These are phyloP conservation scores for Kwoniella newhampshirensis DNA, from an alignment of 768 basidiomycete species.

Conservation along the genomic window DNA sequence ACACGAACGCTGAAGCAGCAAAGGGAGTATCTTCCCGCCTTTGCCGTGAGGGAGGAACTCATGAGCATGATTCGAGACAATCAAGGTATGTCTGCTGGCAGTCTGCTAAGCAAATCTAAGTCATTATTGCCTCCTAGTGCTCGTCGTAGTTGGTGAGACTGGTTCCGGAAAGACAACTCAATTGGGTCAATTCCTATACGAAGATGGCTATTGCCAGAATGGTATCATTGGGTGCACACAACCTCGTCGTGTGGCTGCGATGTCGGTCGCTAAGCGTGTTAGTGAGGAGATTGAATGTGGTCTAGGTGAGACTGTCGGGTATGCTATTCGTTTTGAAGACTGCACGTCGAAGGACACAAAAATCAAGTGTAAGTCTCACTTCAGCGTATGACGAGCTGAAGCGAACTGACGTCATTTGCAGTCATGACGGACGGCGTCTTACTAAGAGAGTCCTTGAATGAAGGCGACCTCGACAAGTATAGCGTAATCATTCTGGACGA, in stretches of 20 bases:
- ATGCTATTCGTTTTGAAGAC: constrained; percentile 98
- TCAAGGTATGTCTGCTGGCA: constrained; percentile 64
- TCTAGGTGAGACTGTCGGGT: constrained; percentile 86
- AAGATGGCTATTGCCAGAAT: constrained; percentile 88
- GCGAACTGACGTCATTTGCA: no score
- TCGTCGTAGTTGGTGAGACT: constrained; percentile 98
- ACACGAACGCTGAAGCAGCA: constrained; percentile 87
- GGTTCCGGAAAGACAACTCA: constrained; percentile 99
- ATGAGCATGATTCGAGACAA: constrained; percentile 86
- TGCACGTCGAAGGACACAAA: constrained; percentile 91
- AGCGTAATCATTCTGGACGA: constrained; percentile 98
- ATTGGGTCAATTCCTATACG: constrained; percentile 89
- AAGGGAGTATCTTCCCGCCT: constrained; percentile 93
- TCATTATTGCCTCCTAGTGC: constrained; percentile 60
- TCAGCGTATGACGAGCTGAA: constrained; percentile 59
- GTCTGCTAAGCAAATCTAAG: background rate
- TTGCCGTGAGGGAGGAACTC: constrained; percentile 92
- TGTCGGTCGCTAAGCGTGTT: constrained; percentile 99
- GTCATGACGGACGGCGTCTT: constrained; percentile 98
- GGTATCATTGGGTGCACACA: constrained; percentile 97
- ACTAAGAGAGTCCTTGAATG: constrained; percentile 95
- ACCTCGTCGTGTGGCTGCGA: constrained; percentile 96
- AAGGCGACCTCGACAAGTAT: constrained; percentile 96
- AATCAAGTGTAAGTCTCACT: constrained; percentile 89
- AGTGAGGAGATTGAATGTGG: constrained; percentile 99